Evolutionary conservation across 495 filamentous ascomycete genomes (phyloP).

Genomic region (Lasiosphaeris hirsuta): DNA sequence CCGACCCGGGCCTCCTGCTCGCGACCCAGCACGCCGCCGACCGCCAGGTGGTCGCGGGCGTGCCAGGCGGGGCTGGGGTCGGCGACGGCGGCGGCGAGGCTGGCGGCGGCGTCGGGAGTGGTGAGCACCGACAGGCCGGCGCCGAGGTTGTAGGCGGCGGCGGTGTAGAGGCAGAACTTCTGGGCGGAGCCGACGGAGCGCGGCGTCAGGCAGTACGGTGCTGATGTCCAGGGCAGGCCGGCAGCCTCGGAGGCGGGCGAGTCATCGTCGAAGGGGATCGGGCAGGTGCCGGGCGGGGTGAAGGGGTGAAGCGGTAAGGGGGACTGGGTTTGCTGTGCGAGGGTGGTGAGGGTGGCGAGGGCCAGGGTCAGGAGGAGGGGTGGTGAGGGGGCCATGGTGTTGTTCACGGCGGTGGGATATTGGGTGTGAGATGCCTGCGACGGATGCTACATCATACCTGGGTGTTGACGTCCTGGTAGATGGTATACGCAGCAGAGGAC

Average conservation of each 20-base stretch:
- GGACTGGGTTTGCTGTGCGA: too few relatives aligned
- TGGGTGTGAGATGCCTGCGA: too few relatives aligned
- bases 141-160: constrained; percentile 26
- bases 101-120: constrained; percentile 27
- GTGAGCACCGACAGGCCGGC: constrained; percentile 26
- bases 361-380: too few relatives aligned
- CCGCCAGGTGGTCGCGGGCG: background rate
- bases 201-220: constrained; percentile 12
- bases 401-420: too few relatives aligned
- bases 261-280: constrained; percentile 8
- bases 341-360: too few relatives aligned
- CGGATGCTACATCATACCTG: too few relatives aligned
- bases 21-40: background rate
- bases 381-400: background rate
- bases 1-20: constrained; percentile 6
- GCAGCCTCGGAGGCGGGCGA: background rate
- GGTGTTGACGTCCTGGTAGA: too few relatives aligned
- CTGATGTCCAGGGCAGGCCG: constrained; percentile 14
- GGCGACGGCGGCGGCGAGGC: constrained; percentile 16
- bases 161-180: constrained; percentile 33
- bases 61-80: constrained; percentile 17
- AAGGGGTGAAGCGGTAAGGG: background rate
- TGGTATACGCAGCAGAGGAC: too few relatives aligned
- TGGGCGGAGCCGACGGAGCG: constrained; percentile 6
- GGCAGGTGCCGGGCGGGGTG: background rate